phyloP scores from a whole-genome alignment of 2,329 filamentous ascomycete genomes.

The Ceratocystis ficicola region DNA sequence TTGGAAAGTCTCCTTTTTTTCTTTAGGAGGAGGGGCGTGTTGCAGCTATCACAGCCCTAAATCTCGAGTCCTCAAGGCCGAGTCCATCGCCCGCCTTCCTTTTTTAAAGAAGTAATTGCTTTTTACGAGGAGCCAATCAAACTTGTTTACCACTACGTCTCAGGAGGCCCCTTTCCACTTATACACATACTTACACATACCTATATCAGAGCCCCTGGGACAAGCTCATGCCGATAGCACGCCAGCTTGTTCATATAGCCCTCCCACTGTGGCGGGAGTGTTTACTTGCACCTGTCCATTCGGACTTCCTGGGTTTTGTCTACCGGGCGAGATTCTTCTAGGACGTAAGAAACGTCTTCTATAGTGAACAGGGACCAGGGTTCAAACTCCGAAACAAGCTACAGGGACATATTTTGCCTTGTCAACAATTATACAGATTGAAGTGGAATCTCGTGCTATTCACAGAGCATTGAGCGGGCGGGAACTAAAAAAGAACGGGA shows the following conservation, averaged over 20 bases:
- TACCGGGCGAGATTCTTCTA: slow-evolving; percentile 4
- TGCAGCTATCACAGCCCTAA: neutral
- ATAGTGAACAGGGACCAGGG: slow-evolving; percentile 1
- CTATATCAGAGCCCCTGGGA: no score
- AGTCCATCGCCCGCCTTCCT: neutral
- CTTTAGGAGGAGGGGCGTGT: neutral
- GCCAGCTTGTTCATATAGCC: no score
- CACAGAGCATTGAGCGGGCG: neutral
- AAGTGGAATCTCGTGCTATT: neutral
- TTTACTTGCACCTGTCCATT: no score
- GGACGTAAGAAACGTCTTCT: neutral
- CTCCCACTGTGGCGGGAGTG: no score
- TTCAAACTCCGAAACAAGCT: slow-evolving; percentile 11
- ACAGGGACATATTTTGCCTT: neutral
- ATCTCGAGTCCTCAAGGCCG: slow-evolving; percentile 1
- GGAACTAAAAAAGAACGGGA: neutral
- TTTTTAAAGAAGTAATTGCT: neutral
- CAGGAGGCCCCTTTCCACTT: neutral
- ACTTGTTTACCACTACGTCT: neutral
- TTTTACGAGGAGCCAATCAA: neutral
- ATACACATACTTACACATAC: neutral
- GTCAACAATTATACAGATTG: neutral
- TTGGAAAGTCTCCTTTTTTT: neutral
- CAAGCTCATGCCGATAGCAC: no score
- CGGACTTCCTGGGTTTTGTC: neutral